Percentiles rank a stretch among this genome's conserved stretches.
phyloP scores from a whole-genome alignment of 2,329 filamentous ascomycete genomes.

The Monosporascus sp. region DNA sequence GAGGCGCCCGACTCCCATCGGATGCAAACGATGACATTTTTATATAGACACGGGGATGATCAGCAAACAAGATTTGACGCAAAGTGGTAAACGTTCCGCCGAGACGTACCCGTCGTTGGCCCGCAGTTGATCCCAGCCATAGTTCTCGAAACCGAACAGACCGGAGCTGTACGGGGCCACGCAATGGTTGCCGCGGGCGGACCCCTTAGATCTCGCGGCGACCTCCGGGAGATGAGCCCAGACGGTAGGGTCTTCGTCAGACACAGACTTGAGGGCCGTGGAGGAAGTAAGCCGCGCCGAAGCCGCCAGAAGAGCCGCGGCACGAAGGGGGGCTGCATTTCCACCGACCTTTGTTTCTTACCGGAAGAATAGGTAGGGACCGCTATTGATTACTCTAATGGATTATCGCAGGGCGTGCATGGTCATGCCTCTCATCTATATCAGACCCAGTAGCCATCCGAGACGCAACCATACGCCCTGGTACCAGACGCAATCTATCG shows the following conservation, averaged over 20 bases:
- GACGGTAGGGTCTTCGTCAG: not conserved
- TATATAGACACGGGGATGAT: not conserved
- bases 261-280: not conserved
- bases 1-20: constrained; percentile 36
- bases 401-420: not conserved
- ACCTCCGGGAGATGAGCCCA: not conserved
- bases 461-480: not conserved
- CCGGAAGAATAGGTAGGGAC: not conserved
- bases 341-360: not conserved
- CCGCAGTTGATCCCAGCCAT: constrained; percentile 29
- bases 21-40: constrained; percentile 34
- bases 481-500: not conserved
- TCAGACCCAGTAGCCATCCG: not conserved
- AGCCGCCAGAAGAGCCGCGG: not conserved
- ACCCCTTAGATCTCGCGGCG: not conserved
- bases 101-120: constrained; percentile 22
- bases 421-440: not conserved
- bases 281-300: not conserved
- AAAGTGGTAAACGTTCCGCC: not conserved
- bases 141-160: constrained; percentile 25
- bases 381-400: not conserved
- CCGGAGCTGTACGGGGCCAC: constrained; percentile 20
- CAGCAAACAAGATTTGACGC: not conserved
- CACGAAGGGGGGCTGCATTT: not conserved
- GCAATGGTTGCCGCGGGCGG: constrained; percentile 11